Evolutionary conservation across 2,329 filamentous ascomycete species (phyloP).

Genomic region (Hymenoscyphus linearis): DNA sequence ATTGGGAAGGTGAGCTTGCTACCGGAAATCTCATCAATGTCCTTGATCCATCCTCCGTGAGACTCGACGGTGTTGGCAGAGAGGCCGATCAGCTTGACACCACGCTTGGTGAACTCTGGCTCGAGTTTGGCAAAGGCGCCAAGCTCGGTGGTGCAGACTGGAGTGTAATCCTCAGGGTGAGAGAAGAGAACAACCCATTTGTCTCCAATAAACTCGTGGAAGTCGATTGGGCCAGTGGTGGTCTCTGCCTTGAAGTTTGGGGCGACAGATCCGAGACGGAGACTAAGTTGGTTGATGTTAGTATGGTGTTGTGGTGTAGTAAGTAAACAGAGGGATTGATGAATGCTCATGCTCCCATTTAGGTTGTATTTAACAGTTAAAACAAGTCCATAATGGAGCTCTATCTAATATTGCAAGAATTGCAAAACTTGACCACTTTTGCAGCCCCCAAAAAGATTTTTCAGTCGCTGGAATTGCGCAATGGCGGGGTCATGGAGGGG

Average conservation of each 20-base stretch:
- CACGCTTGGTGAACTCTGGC: slow-evolving; percentile 79
- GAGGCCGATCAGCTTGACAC: slow-evolving; percentile 87
- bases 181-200: slow-evolving; percentile 81
- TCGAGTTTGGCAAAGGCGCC: slow-evolving; percentile 87
- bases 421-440: not conserved
- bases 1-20: slow-evolving; percentile 70
- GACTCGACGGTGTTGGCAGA: slow-evolving; percentile 79
- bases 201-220: slow-evolving; percentile 75
- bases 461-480: not conserved
- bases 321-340: not conserved
- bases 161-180: slow-evolving; percentile 86
- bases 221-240: slow-evolving; percentile 71
- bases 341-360: not conserved
- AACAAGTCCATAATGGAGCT: not conserved
- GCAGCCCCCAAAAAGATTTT: not conserved
- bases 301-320: not conserved
- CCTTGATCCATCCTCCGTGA: slow-evolving; percentile 86
- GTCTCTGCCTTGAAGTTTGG: slow-evolving; percentile 83
- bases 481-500: slow-evolving; percentile 4
- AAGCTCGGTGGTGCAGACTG: slow-evolving; percentile 93
- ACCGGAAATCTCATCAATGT: slow-evolving; percentile 75
- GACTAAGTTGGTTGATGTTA: slow-evolving; percentile 34
- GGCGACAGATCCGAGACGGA: slow-evolving; percentile 61
- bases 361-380: not conserved
- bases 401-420: not conserved